phyloP scores from a whole-genome alignment of 2,329 filamentous ascomycete species.

The Fusarium sp. region DNA sequence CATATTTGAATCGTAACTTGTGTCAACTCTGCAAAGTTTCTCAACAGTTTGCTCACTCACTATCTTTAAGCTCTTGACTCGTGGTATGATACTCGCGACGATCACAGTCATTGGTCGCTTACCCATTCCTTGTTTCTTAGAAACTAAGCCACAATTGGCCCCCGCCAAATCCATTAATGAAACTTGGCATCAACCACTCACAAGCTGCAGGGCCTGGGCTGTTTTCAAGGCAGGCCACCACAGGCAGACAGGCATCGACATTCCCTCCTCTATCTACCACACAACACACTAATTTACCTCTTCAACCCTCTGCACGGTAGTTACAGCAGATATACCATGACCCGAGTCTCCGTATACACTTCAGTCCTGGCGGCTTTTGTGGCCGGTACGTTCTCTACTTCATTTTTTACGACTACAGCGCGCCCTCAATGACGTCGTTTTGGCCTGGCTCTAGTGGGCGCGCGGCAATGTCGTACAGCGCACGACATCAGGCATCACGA shows the following conservation, averaged over 20 bases:
- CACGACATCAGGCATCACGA: conserved; percentile 11
- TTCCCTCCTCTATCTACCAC: conserved; percentile 37
- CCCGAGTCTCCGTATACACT: conserved; percentile 61
- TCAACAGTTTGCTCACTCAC: not conserved
- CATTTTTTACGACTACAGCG: conserved; percentile 25
- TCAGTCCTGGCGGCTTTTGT: conserved; percentile 60
- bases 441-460: conserved; percentile 10
- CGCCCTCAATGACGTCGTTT: conserved; percentile 48
- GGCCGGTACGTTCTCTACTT: conserved; percentile 57
- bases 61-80: not conserved
- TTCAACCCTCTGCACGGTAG: not conserved
- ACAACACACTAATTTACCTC: conserved; percentile 9
- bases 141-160: conserved; percentile 32
- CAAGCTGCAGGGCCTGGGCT: conserved; percentile 35
- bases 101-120: conserved; percentile 8
- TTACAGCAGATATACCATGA: conserved; percentile 55
- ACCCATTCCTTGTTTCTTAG: not conserved
- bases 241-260: conserved; percentile 43
- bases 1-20: too few species aligned
- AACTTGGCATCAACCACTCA: conserved; percentile 44
- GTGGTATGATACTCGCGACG: not conserved
- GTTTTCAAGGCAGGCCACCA: conserved; percentile 37
- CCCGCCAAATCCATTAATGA: conserved; percentile 36
- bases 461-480: not conserved
- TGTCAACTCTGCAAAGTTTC: too few species aligned